These are phyloP conservation scores for Termitomyces sp. DNA, from an alignment of 768 basidiomycete genomes.

Conservation along the genomic window DNA sequence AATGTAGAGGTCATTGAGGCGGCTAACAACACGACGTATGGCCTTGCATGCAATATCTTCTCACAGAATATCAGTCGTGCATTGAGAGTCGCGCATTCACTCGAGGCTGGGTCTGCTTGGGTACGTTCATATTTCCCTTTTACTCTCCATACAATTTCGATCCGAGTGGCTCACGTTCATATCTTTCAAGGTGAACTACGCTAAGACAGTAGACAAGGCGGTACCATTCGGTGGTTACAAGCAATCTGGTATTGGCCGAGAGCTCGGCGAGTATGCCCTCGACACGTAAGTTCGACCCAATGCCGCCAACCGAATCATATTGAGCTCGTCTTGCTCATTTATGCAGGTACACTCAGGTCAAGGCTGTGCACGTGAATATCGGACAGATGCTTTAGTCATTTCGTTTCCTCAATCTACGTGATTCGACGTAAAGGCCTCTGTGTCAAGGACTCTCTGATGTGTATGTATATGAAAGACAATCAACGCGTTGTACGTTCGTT, in stretches of 20 bases:
- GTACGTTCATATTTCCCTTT: neutral
- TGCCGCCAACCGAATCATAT: neutral
- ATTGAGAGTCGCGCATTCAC: slow-evolving; percentile 15
- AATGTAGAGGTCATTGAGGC: slow-evolving; percentile 17
- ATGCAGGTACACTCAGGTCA: slow-evolving; percentile 15
- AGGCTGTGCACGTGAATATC: slow-evolving; percentile 17
- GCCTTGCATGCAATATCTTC: slow-evolving; percentile 16
- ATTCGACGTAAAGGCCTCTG: too few species aligned
- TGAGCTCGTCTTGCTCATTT: neutral
- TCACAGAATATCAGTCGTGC: slow-evolving; percentile 17
- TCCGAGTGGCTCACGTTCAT: neutral
- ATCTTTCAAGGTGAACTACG: slow-evolving; percentile 16
- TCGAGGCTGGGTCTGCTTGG: slow-evolving; percentile 18
- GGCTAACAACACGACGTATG: slow-evolving; percentile 17
- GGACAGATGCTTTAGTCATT: slow-evolving; percentile 9
- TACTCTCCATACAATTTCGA: neutral
- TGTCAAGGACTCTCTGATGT: too few species aligned
- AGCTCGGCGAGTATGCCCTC: slow-evolving; percentile 21
- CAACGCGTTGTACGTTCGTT: too few species aligned
- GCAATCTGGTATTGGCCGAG: slow-evolving; percentile 20
- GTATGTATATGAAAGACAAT: too few species aligned
- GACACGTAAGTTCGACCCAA: slow-evolving; percentile 14
- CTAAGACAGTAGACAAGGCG: slow-evolving; percentile 7
- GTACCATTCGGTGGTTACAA: slow-evolving; percentile 24
- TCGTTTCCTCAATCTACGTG: too few species aligned